Evolutionary conservation across 1,284 basidiomycete species (phyloP).

Genomic region (Rhodotorula sp.): DNA sequence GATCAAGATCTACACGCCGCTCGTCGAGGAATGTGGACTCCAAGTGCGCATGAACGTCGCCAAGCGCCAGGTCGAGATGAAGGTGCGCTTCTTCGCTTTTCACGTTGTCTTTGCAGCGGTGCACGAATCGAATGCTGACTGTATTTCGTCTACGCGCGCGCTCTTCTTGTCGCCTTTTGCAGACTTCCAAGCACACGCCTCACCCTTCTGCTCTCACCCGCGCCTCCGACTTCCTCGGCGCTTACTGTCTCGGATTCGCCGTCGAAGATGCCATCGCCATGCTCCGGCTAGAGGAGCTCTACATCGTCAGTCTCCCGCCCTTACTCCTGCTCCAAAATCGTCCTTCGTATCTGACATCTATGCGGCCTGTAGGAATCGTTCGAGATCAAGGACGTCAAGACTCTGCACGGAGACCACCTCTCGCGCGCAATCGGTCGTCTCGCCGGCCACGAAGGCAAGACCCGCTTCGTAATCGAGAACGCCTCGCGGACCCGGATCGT

Average conservation of each 20-base stretch:
- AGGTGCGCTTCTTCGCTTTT: constrained; percentile 58
- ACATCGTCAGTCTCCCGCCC: constrained; percentile 60
- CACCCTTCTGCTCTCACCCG: constrained; percentile 66
- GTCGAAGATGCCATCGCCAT: constrained; percentile 89
- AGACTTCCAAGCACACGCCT: constrained; percentile 88
- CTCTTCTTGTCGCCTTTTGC: neutral
- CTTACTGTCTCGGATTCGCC: constrained; percentile 86
- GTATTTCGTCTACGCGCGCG: neutral
- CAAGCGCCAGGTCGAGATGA: constrained; percentile 82
- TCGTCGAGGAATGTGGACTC: constrained; percentile 89
- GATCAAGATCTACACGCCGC: constrained; percentile 92
- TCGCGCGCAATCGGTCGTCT: constrained; percentile 96
- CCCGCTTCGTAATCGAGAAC: constrained; percentile 98
- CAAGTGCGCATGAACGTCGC: constrained; percentile 97
- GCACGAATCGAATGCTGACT: neutral
- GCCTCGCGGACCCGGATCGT: constrained; percentile 92
- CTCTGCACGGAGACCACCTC: constrained; percentile 92
- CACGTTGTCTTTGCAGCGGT: no score
- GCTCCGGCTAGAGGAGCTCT: constrained; percentile 90
- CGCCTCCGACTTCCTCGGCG: constrained; percentile 97
- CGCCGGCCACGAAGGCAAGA: constrained; percentile 96
- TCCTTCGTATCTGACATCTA: no score
- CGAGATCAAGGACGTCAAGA: constrained; percentile 97
- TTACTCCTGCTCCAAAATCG: neutral
- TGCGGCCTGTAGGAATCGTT: constrained; percentile 24